These are phyloP conservation scores for Thielaviopsis ethacetica DNA, from an alignment of 2,329 filamentous ascomycete genomes.

Conservation along the genomic window DNA sequence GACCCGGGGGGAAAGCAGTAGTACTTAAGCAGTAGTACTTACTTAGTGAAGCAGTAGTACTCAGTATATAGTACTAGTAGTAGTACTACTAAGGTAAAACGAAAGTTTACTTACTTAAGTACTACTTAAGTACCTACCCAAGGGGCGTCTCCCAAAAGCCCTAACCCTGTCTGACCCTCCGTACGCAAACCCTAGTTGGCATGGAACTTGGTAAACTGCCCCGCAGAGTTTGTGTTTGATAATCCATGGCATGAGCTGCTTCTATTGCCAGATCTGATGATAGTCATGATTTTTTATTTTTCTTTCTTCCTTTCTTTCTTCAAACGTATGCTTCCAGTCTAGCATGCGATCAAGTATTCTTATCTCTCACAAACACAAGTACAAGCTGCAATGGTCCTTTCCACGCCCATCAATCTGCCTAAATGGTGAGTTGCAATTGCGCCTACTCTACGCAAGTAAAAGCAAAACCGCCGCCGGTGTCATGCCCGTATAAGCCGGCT, in stretches of 20 bases:
- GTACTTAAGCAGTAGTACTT: no score
- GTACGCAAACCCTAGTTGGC: background rate
- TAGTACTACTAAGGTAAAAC: no score
- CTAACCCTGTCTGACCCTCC: background rate
- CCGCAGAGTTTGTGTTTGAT: background rate
- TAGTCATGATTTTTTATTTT: no score
- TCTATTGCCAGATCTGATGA: background rate
- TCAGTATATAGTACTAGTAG: no score
- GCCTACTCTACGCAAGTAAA: background rate
- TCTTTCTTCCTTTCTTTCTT: background rate
- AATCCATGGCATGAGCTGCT: background rate
- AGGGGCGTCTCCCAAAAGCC: no score
- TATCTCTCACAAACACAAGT: no score
- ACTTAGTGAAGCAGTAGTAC: no score
- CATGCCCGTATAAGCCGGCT: no score
- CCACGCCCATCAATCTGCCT: conserved; percentile 25
- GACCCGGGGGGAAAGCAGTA: background rate
- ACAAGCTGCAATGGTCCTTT: conserved; percentile 11
- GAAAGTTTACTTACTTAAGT: no score
- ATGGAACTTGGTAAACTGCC: background rate
- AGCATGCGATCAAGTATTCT: background rate
- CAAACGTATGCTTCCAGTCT: background rate
- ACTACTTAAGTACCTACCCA: no score
- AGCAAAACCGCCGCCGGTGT: no score
- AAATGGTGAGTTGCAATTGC: conserved; percentile 21